A percentile compares a stretch with the other conserved stretches of the same genome.
Conservation (phyloP, 2,329 filamentous ascomycete genomes). For the Aspergillus sp. region DNA sequence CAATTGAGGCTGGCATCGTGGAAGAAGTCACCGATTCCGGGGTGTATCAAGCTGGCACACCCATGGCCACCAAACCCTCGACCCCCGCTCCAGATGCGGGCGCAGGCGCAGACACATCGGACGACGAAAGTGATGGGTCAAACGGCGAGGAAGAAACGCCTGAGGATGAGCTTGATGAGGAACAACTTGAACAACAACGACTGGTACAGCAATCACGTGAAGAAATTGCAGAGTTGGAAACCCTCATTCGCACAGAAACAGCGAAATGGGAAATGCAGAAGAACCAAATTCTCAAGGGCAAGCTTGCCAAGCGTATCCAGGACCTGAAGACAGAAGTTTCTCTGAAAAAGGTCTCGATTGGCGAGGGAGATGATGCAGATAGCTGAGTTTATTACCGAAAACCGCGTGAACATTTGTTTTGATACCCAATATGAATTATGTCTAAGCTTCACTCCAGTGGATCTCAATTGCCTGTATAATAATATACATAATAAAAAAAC, state of each 20-base stretch:
- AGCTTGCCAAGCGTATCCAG: slow-evolving; percentile 46
- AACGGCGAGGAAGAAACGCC: slow-evolving; percentile 37
- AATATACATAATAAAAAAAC: background rate
- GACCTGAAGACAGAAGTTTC: slow-evolving; percentile 45
- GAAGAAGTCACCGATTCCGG: slow-evolving; percentile 14
- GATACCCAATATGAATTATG: slow-evolving; percentile 15
- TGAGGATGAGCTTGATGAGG: slow-evolving; percentile 44
- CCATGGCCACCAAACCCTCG: slow-evolving; percentile 32
- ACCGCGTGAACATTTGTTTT: slow-evolving; percentile 1
- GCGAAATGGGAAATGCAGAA: slow-evolving; percentile 40
- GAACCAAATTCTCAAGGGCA: slow-evolving; percentile 43
- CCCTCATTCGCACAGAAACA: slow-evolving; percentile 39
- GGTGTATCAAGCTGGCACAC: slow-evolving; percentile 32
- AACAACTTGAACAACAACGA: slow-evolving; percentile 41
- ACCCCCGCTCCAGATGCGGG: slow-evolving; percentile 22
- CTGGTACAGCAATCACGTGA: slow-evolving; percentile 46
- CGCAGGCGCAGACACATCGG: slow-evolving; percentile 36
- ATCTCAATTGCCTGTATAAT: slow-evolving; percentile 1
- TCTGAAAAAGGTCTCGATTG: slow-evolving; percentile 45
- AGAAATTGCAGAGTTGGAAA: slow-evolving; percentile 45
- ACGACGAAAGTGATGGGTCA: slow-evolving; percentile 41
- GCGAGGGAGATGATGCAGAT: slow-evolving; percentile 35
- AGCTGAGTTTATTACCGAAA: slow-evolving; percentile 18
- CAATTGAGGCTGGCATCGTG: slow-evolving; percentile 23
- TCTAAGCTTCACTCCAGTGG: background rate